These are phyloP conservation scores for Xerocomus minutiporus DNA, from an alignment of 1,284 basidiomycete genomes.

Conservation along the genomic window DNA sequence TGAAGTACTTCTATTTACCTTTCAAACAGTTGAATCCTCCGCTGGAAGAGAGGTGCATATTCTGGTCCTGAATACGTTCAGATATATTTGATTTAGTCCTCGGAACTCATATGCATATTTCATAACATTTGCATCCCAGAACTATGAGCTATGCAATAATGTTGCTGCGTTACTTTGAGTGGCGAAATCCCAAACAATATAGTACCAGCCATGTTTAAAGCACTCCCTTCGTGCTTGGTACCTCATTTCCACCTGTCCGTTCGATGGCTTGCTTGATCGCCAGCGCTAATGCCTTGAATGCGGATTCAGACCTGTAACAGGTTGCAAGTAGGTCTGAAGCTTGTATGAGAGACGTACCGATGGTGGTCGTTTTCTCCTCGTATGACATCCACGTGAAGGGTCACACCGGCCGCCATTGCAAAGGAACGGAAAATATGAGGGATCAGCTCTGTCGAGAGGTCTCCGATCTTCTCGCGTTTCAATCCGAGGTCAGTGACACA, in stretches of 20 bases:
- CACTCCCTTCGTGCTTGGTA: constrained; percentile 97
- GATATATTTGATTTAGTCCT: constrained; percentile 10
- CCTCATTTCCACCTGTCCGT: constrained; percentile 84
- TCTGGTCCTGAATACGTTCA: constrained; percentile 47
- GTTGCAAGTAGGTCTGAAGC: constrained; percentile 4
- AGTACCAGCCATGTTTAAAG: constrained; percentile 39
- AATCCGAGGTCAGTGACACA: constrained; percentile 90
- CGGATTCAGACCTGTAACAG: constrained; percentile 77
- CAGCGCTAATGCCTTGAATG: constrained; percentile 95
- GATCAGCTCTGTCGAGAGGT: constrained; percentile 96
- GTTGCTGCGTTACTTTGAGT: neutral
- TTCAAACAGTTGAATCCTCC: constrained; percentile 58
- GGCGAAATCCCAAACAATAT: neutral
- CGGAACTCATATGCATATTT: constrained; percentile 15
- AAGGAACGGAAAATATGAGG: constrained; percentile 94
- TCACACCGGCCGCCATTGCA: constrained; percentile 86
- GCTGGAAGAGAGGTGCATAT: constrained; percentile 58
- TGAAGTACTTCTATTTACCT: constrained; percentile 7
- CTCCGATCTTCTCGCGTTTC: constrained; percentile 95
- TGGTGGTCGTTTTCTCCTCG: constrained; percentile 98
- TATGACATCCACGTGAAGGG: constrained; percentile 90
- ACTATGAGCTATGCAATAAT: constrained; percentile 1
- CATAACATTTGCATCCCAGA: constrained; percentile 5
- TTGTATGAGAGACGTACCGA: constrained; percentile 52
- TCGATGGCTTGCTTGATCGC: constrained; percentile 94